These are phyloP conservation scores for Suillus cothurnatus DNA, from an alignment of 768 basidiomycete species.

Conservation along the genomic window DNA sequence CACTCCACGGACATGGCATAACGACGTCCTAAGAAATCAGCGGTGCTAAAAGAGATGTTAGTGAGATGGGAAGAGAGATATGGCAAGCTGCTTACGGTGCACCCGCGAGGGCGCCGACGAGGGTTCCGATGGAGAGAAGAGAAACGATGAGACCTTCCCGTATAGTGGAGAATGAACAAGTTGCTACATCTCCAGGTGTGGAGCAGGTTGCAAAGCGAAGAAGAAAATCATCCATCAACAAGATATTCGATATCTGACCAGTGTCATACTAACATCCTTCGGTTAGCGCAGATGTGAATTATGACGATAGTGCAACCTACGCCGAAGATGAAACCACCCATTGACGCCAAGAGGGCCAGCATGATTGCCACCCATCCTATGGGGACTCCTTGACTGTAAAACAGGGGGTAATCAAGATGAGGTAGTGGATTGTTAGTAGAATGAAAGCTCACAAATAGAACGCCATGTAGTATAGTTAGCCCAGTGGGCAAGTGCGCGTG, in stretches of 20 bases:
- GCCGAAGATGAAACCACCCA: conserved; percentile 71
- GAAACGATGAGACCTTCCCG: conserved; percentile 69
- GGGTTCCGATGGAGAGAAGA: conserved; percentile 71
- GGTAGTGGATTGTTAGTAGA: neutral
- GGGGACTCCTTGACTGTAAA: conserved; percentile 55
- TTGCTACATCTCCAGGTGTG: conserved; percentile 37
- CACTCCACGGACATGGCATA: conserved; percentile 68
- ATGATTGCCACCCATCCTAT: conserved; percentile 65
- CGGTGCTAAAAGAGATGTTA: conserved; percentile 40
- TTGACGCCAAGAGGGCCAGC: conserved; percentile 66
- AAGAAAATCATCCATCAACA: conserved; percentile 71
- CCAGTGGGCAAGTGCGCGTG: neutral
- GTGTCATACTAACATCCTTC: conserved; percentile 54
- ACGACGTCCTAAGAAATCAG: conserved; percentile 66
- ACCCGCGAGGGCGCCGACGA: conserved; percentile 61
- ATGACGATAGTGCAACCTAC: conserved; percentile 16
- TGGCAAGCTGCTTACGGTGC: conserved; percentile 50
- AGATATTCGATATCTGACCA: conserved; percentile 77
- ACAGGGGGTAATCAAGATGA: neutral
- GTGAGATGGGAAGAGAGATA: conserved; percentile 3
- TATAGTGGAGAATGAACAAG: conserved; percentile 56
- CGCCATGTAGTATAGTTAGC: conserved; percentile 11
- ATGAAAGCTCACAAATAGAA: conserved; percentile 20
- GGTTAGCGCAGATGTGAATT: conserved; percentile 10
- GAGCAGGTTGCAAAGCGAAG: conserved; percentile 60